phyloP scores from a whole-genome alignment of 2,329 filamentous ascomycete species.

The Exserohilum rostratum region DNA sequence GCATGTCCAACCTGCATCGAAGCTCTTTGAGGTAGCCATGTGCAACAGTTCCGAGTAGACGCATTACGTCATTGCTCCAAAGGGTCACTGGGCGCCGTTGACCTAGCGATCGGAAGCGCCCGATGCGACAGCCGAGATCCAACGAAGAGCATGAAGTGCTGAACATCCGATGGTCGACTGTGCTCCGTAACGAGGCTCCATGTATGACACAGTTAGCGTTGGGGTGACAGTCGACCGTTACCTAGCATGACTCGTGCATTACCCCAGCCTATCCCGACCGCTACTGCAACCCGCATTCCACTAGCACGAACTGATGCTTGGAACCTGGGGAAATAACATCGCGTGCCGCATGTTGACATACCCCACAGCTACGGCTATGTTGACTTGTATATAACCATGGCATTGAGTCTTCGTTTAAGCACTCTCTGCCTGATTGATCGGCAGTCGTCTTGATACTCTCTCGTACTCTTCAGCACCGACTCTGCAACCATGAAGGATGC shows the following conservation, averaged over 20 bases:
- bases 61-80: background rate
- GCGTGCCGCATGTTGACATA: background rate
- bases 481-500: constrained; percentile 14
- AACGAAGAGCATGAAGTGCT: background rate
- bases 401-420: background rate
- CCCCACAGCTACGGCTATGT: background rate
- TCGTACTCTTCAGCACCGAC: background rate
- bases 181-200: constrained; percentile 1
- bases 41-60: too few relatives aligned
- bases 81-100: background rate
- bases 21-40: background rate
- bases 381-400: background rate
- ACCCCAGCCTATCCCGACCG: background rate
- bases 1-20: background rate
- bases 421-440: background rate
- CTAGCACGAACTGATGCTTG: background rate
- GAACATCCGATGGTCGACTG: background rate
- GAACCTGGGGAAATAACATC: background rate
- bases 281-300: constrained; percentile 8
- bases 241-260: constrained; percentile 4
- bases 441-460: background rate
- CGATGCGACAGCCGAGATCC: background rate
- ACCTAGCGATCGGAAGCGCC: background rate
- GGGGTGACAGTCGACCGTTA: constrained; percentile 12
- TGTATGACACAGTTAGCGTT: constrained; percentile 2